Evolutionary conservation across 2,329 filamentous ascomycete species (phyloP), one percentile per base, ranked within the genome.

Genomic region (Ophiocordyceps camponoti-floridani): DNA sequence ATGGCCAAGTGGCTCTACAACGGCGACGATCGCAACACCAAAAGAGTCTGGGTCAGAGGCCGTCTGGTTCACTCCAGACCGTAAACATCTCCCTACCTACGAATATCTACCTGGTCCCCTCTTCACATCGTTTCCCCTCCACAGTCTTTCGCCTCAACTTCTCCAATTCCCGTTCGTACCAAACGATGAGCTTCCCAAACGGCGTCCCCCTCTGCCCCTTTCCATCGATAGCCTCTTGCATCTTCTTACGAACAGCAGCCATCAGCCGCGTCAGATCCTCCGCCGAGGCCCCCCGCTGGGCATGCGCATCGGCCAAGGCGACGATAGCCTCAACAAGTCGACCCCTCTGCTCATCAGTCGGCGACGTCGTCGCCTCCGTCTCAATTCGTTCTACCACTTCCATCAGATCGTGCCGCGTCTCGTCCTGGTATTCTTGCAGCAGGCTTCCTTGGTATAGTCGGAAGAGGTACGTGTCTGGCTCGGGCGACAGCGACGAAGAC

Each of bases 1-100:
- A 65, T 96, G 11, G 84, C 85, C 44, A 98, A 98, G 68, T 98
- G 91, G 91, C 68, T 96, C 48, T 98, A 84, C 63, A 83, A 77
- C 51, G 91, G 91, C 0, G 88, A 96, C 66, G 91, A 96, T 63
- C 70, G 89, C 52, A 96, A 96, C 60, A 89, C 87, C 3, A 72
- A 72, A 53, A 78, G 72, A 52, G 91, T 98, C 5, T 98, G 89
- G 89, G 87, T 96, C 2, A 78, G 72, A 57, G 91, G 91, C 3
- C 66, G 77, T 50, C 61, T 93, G 59, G 91, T 95, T 42, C 86
- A 94, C 64, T 60, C 70, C 58, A 61, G 66, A 52, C 43, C 37
- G 30, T 48, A 42, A 46, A 18, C 9, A 7, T 9, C 16, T 19
- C 13, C 9, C 12, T 19, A 23, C 12, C 9, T 23, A 40, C 37